phyloP scores from a whole-genome alignment of 306 rosid genomes.

The Dryas alaskensis region DNA sequence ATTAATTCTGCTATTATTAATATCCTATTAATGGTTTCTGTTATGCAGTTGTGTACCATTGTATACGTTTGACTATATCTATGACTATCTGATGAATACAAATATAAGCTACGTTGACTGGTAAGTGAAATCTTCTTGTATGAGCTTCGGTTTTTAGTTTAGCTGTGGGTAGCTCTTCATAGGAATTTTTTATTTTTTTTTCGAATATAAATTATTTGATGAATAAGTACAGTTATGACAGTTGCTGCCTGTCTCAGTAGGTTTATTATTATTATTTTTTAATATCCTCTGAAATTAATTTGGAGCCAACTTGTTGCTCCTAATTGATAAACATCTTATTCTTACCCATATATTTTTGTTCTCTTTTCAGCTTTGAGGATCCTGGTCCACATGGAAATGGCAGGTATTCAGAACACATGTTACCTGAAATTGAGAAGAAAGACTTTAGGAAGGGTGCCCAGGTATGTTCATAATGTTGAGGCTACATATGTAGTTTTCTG shows the following conservation, averaged over 20 bases:
- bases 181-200: not conserved
- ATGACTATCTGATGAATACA: slow-evolving; percentile 68
- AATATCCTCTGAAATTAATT: not conserved
- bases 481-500: slow-evolving; percentile 19
- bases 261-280: not conserved
- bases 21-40: slow-evolving; percentile 31
- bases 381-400: slow-evolving; percentile 99
- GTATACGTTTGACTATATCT: slow-evolving; percentile 75
- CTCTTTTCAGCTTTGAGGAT: slow-evolving; percentile 71
- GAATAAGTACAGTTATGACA: not conserved
- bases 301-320: not conserved
- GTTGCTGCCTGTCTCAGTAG: not conserved
- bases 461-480: slow-evolving; percentile 49
- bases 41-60: slow-evolving; percentile 89
- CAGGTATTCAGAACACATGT: slow-evolving; percentile 90
- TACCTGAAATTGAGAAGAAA: slow-evolving; percentile 87
- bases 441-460: slow-evolving; percentile 99
- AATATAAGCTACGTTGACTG: slow-evolving; percentile 93
- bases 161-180: not conserved
- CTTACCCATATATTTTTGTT: not conserved
- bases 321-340: not conserved
- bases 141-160: slow-evolving; percentile 7
- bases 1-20: slow-evolving; percentile 27
- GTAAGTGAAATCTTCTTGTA: slow-evolving; percentile 42
- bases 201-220: not conserved